Conservation (phyloP, 176 grass and related monocot genomes). For the Phoenix roebelenii region DNA sequence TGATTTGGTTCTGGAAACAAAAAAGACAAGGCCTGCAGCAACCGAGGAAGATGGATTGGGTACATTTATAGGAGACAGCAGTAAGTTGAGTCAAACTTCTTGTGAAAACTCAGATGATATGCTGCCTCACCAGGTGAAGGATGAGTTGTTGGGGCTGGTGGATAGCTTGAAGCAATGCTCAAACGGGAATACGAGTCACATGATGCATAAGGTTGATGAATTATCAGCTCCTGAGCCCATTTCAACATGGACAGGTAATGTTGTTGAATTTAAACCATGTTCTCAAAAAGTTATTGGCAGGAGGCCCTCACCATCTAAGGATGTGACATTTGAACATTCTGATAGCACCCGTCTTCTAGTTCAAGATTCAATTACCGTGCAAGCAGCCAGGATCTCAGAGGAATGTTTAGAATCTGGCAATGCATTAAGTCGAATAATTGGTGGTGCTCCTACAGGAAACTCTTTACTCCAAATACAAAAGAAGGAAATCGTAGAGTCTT, state of each 20-base stretch:
- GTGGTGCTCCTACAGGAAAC: slow-evolving; percentile 35
- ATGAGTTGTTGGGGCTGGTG: no score
- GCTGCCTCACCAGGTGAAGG: slow-evolving; percentile 22
- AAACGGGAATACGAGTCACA: no score
- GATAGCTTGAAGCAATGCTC: no score
- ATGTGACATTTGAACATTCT: no score
- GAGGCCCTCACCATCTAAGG: no score
- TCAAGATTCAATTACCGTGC: no score
- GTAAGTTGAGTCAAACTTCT: slow-evolving; percentile 11
- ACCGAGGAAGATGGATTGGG: slow-evolving; percentile 13
- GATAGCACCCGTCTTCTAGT: no score
- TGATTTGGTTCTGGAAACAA: slow-evolving; percentile 1
- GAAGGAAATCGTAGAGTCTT: slow-evolving; percentile 12
- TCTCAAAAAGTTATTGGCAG: background rate
- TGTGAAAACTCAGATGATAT: slow-evolving; percentile 8
- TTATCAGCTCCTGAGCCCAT: no score
- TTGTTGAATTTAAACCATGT: slow-evolving; percentile 28
- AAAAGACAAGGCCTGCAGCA: slow-evolving; percentile 10
- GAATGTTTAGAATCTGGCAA: slow-evolving; percentile 7
- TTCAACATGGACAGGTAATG: slow-evolving; percentile 27
- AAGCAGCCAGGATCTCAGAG: slow-evolving; percentile 25
- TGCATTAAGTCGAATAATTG: slow-evolving; percentile 19
- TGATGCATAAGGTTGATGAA: no score
- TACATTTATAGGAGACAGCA: slow-evolving; percentile 1
- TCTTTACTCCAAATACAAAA: slow-evolving; percentile 26